Base-by-base conservation (phyloP, 306 rosid species). In the Corylus avellana region DNA sequence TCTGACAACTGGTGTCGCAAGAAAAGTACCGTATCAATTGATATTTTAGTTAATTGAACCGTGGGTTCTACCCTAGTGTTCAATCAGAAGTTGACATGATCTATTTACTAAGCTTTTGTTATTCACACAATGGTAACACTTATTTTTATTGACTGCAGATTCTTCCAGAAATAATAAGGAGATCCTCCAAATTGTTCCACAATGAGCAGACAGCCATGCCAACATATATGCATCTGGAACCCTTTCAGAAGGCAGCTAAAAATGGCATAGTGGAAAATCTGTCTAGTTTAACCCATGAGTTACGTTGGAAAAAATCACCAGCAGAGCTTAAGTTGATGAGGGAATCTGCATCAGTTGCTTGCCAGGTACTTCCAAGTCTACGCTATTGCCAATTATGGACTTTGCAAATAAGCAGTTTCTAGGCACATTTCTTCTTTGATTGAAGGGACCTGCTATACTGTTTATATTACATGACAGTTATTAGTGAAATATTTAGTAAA, bases 321-420 rank as follows among this genome's bases (percentile, higher is more conserved):
- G 93, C 99, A 77, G 97, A 95, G 90, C 80, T 91, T 72, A 88
- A 80, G 84, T 86, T 95, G 77, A 91, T 95, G 97, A 95, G 86
- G 85, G 97, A 91, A 79, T 87, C 96, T 69, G 99, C 98, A 64
- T 87, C 99, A 63, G 85, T 93, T 87, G 96, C 96, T 82, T 89
- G 99, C 87, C 98, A 92, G 95, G 99, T 95, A 86, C 80, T 82
- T 80, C 51, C 68, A 72, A 66, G 13, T 66, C 54, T 48, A 16
- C 53, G 39, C 12, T 59, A 25, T 13, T 17, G 8, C 59, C 62
- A 51, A 50, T 27, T 25, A 8, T 50, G 59, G 54, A 42, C 78
- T 59, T 25, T 5, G 70, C 58, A 57, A 6, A 18, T 42, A 16
- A 75, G 49, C 27, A 17, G 20, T 37, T 42, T 17, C 42, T 58